A percentile compares a stretch with the other conserved stretches of the same genome.
These are phyloP conservation scores for Diaporthe ilicicola DNA, from an alignment of 2,329 filamentous ascomycete genomes.

Conservation along the genomic window DNA sequence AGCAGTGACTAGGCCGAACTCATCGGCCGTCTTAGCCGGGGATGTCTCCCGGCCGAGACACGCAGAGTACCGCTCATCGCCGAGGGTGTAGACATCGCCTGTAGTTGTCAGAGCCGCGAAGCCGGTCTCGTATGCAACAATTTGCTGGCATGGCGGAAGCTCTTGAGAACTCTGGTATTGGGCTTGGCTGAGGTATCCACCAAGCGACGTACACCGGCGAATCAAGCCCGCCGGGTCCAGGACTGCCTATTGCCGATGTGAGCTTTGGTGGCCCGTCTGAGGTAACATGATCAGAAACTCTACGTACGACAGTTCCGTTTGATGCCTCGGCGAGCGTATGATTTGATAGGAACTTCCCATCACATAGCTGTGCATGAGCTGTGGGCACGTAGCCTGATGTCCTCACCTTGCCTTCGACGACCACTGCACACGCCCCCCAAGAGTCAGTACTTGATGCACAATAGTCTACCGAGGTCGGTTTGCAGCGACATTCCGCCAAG, in stretches of 20 bases:
- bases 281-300: background rate
- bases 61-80: conserved; percentile 65
- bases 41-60: conserved; percentile 63
- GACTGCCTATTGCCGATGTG: conserved; percentile 6
- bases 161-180: conserved; percentile 35
- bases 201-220: conserved; percentile 39
- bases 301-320: conserved; percentile 44
- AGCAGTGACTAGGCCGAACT: conserved; percentile 56
- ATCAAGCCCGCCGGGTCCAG: conserved; percentile 35
- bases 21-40: conserved; percentile 53
- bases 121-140: conserved; percentile 58
- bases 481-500: background rate
- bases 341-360: conserved; percentile 1
- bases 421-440: background rate
- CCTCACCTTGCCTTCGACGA: background rate
- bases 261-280: conserved; percentile 28
- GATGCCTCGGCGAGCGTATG: conserved; percentile 39
- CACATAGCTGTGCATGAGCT: conserved; percentile 21
- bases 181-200: conserved; percentile 16
- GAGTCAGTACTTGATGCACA: background rate
- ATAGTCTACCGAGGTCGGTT: background rate
- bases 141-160: conserved; percentile 46
- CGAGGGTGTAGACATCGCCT: conserved; percentile 60
- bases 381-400: conserved; percentile 35
- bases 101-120: conserved; percentile 55